Evolutionary conservation across 2,329 filamentous ascomycete species (phyloP).

Genomic region (Grosmannia huntii): DNA sequence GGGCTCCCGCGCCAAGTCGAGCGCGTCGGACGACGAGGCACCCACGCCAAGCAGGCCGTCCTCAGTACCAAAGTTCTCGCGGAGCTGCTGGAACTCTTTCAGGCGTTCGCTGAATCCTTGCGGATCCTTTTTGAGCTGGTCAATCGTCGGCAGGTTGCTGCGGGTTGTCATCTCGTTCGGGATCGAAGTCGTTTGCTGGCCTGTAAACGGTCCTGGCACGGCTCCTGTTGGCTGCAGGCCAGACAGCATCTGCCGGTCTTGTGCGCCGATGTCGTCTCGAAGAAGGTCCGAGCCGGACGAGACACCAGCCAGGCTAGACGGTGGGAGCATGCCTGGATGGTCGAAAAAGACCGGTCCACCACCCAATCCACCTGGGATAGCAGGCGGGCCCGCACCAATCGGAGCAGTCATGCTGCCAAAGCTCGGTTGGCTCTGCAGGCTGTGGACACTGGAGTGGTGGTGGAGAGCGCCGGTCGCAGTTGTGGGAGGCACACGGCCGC

Average conservation of each 20-base stretch:
- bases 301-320: slow-evolving; percentile 27
- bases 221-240: slow-evolving; percentile 22
- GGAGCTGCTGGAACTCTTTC: slow-evolving; percentile 69
- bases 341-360: slow-evolving; percentile 62
- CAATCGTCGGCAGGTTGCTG: slow-evolving; percentile 34
- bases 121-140: slow-evolving; percentile 38
- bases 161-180: slow-evolving; percentile 26
- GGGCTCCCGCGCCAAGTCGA: neutral
- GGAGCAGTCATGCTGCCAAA: slow-evolving; percentile 93
- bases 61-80: slow-evolving; percentile 56
- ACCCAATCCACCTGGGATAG: slow-evolving; percentile 44
- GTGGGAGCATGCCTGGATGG: slow-evolving; percentile 28
- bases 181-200: slow-evolving; percentile 23
- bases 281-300: slow-evolving; percentile 38
- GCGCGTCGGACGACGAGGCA: neutral
- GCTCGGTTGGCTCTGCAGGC: slow-evolving; percentile 91
- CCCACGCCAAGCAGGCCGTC: slow-evolving; percentile 19
- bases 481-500: slow-evolving; percentile 13
- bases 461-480: slow-evolving; percentile 45
- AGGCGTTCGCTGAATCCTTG: slow-evolving; percentile 59
- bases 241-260: slow-evolving; percentile 41
- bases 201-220: slow-evolving; percentile 20
- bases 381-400: slow-evolving; percentile 42
- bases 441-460: slow-evolving; percentile 90
- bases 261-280: slow-evolving; percentile 52